Evolutionary conservation across 345 rosid genomes (phyloP), one percentile per base, ranked within the genome.

Genomic region (Eucalyptus erythrocorys): DNA sequence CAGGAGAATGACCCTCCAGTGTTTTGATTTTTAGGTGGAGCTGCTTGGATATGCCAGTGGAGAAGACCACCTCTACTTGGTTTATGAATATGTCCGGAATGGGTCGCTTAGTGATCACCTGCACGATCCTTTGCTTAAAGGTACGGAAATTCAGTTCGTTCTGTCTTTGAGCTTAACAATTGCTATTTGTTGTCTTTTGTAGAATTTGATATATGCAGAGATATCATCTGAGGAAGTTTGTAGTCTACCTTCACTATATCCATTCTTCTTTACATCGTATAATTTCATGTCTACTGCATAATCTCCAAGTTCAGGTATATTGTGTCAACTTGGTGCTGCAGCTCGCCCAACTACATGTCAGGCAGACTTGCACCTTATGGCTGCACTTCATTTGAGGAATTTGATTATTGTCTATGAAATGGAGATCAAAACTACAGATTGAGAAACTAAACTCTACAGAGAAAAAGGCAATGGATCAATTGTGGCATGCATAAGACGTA

Each of bases 91-190:
- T 85, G 92, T 95, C 64, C 91, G 42, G 32, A 92, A 94, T 48
- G 96, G 96, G 64, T 93, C 96, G 3, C 95, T 95, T 48, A 92
- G 92, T 40, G 95, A 93, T 57, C 95, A 94, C 92, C 96, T 95
- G 57, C 97, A 95, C 57, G 93, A 94, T 85, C 96, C 97, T 32
- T 86, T 93, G 79, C 90, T 90, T 24, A 93, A 91, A 93, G 97
- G 94, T 91, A 82, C 30, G 3, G 27, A 76, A 76, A 76, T 76
- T 40, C 82, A 76, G 82, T 40, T 76, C 8, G 4, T 40, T 37
- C 82, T 40, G 82, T 71, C 45, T 40, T 1, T 76, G 45, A 40
- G 82, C 82, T 76, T 76, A 7, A 11, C 8, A 37, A 13, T 76
- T 37, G 82, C 45, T 40, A 40, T 40, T 40, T 37, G 27, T 40